Evolutionary conservation across 1,284 basidiomycete species (phyloP), one percentile per base, ranked within the genome.

Genomic region (Hemileia vastatrix): DNA sequence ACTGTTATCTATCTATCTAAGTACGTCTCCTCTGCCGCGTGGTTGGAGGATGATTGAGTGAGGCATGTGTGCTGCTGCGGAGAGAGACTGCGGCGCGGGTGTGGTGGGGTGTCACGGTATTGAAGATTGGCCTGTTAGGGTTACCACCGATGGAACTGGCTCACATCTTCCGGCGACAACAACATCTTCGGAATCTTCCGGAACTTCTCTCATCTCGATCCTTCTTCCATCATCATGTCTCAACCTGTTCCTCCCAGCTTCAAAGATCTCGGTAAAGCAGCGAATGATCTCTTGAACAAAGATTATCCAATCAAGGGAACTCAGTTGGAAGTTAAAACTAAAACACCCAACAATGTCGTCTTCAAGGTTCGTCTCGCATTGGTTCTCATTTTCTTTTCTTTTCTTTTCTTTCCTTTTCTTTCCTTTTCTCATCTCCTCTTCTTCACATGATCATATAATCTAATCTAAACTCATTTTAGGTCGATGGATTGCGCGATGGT

Each of bases 221-320:
- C 36, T 6, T 8, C 19, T 51, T 24, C 4, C 48, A 2, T 50
- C n/a, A 27, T 51, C 49, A 61, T 61, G 58, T 43, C 58, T 48
- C 58, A 61, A 48, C 58, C 58, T 27, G 58, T 61, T 19, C 58
- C 58, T 43, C 58, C 58, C 9, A 54, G 51, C 40, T 61, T 61
- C 58, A 61, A 61, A 45, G 58, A 61, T 32, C 58, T 61, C 56
- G 94, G 93, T 80, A 95, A 95, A 85, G 92, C 91, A 71, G 90
- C 92, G 78, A 89, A 86, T 76, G 94, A 98, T 83, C 81, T 97
- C 70, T 83, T 98, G 71, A 82, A 82, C 79, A 93, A 88, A 83
- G 95, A 98, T 82, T 96, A 87, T 82, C 86, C 84, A 73, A 87
- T 92, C 83, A 80, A 81, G 72, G 87, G 84, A 50, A 86, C 76